A percentile compares a stretch with the other conserved stretches of the same genome.
Evolutionary conservation across 768 basidiomycete genomes (phyloP).

Genomic region (Albatrellus ellisii): DNA sequence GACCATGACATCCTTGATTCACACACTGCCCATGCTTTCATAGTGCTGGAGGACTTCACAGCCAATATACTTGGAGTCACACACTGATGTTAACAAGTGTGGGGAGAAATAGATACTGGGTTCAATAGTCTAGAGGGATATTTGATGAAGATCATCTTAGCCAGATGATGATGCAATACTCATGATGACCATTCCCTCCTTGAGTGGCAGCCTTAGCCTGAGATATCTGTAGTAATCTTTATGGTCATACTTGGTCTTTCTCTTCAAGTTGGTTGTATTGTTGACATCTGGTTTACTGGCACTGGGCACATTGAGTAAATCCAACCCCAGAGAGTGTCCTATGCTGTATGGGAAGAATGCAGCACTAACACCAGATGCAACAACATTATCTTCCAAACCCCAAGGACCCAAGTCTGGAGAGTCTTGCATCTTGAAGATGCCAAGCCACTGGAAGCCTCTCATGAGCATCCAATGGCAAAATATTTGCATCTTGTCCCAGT

Average conservation of each 20-base stretch:
- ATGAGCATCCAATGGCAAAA: constrained; percentile 73
- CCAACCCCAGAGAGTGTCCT: constrained; percentile 84
- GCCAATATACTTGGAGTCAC: constrained; percentile 54
- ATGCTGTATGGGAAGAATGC: constrained; percentile 94
- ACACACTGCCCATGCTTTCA: constrained; percentile 76
- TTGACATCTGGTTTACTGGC: constrained; percentile 62
- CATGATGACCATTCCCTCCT: constrained; percentile 76
- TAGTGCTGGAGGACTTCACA: constrained; percentile 56
- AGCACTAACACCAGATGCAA: constrained; percentile 63
- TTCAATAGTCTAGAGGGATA: constrained; percentile 68
- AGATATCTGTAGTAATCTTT: constrained; percentile 69
- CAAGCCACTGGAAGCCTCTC: constrained; percentile 66
- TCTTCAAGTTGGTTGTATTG: constrained; percentile 33
- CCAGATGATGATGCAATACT: constrained; percentile 19
- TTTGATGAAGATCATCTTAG: constrained; percentile 1
- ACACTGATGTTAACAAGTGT: constrained; percentile 50
- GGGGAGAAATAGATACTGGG: constrained; percentile 84
- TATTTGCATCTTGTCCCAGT: constrained; percentile 84
- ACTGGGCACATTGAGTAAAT: constrained; percentile 85
- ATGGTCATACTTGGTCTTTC: constrained; percentile 23
- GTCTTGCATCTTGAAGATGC: constrained; percentile 64
- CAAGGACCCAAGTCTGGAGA: constrained; percentile 35
- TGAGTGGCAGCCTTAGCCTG: constrained; percentile 60
- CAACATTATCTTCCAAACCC: constrained; percentile 54
- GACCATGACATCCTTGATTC: constrained; percentile 87